These are phyloP conservation scores for Myriosclerotinia scirpicola DNA, from an alignment of 2,329 filamentous ascomycete species.

Conservation along the genomic window DNA sequence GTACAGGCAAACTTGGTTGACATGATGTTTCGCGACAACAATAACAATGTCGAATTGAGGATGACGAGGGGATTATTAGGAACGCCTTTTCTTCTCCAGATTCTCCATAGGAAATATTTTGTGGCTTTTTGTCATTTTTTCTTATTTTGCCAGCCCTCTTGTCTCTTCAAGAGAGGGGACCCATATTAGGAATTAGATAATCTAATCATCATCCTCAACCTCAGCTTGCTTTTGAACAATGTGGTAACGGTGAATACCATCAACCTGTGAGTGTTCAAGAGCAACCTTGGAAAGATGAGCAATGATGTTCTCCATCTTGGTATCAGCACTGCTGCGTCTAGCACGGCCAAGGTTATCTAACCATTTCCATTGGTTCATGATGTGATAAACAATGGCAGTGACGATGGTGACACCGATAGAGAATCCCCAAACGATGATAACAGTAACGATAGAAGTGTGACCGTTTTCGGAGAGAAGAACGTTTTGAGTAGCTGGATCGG, in stretches of 20 bases:
- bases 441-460: slow-evolving; percentile 55
- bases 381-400: slow-evolving; percentile 64
- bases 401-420: slow-evolving; percentile 66
- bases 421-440: slow-evolving; percentile 64
- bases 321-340: slow-evolving; percentile 60
- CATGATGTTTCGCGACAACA: slow-evolving; percentile 2
- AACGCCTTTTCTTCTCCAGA: slow-evolving; percentile 22
- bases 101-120: slow-evolving; percentile 17
- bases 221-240: slow-evolving; percentile 22
- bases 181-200: background rate
- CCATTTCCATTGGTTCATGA: slow-evolving; percentile 58
- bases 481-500: slow-evolving; percentile 43
- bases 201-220: slow-evolving; percentile 26
- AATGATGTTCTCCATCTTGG: slow-evolving; percentile 65
- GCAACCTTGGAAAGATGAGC: slow-evolving; percentile 63
- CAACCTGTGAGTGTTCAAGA: slow-evolving; percentile 53
- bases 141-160: background rate
- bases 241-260: slow-evolving; percentile 24
- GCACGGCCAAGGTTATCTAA: slow-evolving; percentile 64
- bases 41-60: slow-evolving; percentile 1
- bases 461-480: slow-evolving; percentile 43
- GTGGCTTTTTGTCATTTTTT: slow-evolving; percentile 15
- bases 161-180: slow-evolving; percentile 3
- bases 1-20: background rate
- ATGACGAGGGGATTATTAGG: slow-evolving; percentile 23